Percentiles rank a stretch among this genome's conserved stretches.
phyloP scores from a whole-genome alignment of 192 early-diverging fungal species.

The Allomyces macrogynus region DNA sequence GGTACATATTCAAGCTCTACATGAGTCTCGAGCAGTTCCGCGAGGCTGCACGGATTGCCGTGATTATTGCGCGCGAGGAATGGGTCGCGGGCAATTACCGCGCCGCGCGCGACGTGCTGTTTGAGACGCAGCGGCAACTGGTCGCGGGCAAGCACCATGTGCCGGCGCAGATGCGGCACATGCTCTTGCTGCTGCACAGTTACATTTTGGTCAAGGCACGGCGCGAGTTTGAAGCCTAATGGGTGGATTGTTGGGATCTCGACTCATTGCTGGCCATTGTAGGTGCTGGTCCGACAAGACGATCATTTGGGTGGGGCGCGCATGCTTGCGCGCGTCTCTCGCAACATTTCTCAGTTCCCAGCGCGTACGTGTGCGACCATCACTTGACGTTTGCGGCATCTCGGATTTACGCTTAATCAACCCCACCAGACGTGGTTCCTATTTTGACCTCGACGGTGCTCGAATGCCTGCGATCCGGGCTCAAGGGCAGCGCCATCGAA shows the following conservation, averaged over 20 bases:
- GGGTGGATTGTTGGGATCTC: too few species aligned
- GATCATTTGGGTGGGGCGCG: constrained; percentile 25
- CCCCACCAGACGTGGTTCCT: constrained; percentile 15
- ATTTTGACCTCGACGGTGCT: constrained; percentile 42
- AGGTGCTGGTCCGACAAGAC: constrained; percentile 21
- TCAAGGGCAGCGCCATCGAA: constrained; percentile 27
- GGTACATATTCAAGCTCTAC: constrained; percentile 39
- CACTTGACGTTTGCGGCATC: neutral
- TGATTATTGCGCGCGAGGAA: constrained; percentile 36
- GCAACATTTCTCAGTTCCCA: constrained; percentile 32
- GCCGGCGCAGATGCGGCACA: constrained; percentile 26
- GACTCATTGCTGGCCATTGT: neutral
- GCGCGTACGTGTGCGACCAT: constrained; percentile 9
- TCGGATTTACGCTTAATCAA: too few species aligned
- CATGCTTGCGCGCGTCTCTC: constrained; percentile 34
- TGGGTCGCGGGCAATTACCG: constrained; percentile 28
- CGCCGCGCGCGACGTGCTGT: constrained; percentile 27
- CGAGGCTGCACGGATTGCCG: constrained; percentile 31
- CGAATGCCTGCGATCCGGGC: constrained; percentile 28
- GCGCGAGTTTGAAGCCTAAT: neutral
- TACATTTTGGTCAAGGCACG: constrained; percentile 38
- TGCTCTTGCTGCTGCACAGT: constrained; percentile 37
- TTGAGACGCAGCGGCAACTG: constrained; percentile 28
- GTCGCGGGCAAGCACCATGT: constrained; percentile 15
- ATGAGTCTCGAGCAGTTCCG: constrained; percentile 30